Base-by-base conservation (phyloP, 208 protist genomes). In the Leishmania aethiopica region DNA sequence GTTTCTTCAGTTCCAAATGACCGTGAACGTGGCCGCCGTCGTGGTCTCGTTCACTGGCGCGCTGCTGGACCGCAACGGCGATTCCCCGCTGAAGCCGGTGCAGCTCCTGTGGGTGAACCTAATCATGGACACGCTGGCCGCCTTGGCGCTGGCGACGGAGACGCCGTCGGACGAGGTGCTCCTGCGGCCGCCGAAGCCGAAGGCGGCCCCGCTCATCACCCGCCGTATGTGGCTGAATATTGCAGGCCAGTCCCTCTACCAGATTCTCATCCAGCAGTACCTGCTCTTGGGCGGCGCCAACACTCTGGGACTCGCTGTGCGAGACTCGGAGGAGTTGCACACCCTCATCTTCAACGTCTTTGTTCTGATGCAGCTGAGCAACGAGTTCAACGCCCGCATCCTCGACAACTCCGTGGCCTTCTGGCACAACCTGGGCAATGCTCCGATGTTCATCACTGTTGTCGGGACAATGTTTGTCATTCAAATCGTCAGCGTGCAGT, bases 1-100 rank as follows among this genome's bases (percentile, higher is more conserved):
- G 84, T 99, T 99, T 87, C 85, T 99, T 40, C 98, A 99, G 88
- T 99, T 99, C 88, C 96, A 98, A 80, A 92, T 99, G 60, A 99
- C 99, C 19, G 98, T 99, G 47, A 99, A 99, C 88, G 78, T 94
- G n/a, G 97, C 96, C 3, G 97, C 98, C 25, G 94, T 98, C 67
- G 70, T 94, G 10, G 80, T 99, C 8, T 92, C 98, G 0, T 98
- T 99, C 78, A 83, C 97, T 69, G 97, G 97, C 37, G 96, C 97
- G 0, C 60, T 96, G 35, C 84, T 97, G 5, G 93, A 89, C 78
- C 85, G 89, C 70, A 84, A 90, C 67, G 94, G 94, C 64, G 77
- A 95, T 72, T 94, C 92, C 13, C 96, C 96, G 70, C 84, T 98
- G 74, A 98, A 95, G 76, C 92, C 96, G 66, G 95, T 98, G 70